These are phyloP conservation scores for Capsicum rhomboideum DNA, from an alignment of 257 asterid species.

Conservation along the genomic window DNA sequence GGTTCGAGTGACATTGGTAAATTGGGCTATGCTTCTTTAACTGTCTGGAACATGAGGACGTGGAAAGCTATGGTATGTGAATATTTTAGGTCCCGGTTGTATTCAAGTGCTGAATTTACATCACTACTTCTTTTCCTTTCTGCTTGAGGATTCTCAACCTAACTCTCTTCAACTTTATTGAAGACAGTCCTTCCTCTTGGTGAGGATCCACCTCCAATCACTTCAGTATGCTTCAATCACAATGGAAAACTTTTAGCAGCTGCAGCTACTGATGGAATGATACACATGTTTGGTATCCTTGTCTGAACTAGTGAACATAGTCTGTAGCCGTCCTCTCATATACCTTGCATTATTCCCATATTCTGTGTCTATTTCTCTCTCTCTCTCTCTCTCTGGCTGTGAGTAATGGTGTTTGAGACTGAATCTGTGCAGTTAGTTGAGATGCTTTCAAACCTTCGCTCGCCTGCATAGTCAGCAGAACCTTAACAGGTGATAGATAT, in stretches of 20 bases:
- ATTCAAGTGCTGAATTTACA: constrained; percentile 7
- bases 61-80: constrained; percentile 91
- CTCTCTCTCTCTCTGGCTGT: not conserved
- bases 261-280: constrained; percentile 95
- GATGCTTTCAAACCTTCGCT: not conserved
- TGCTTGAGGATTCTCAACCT: constrained; percentile 23
- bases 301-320: not conserved
- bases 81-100: constrained; percentile 12
- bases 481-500: constrained; percentile 67
- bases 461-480: not conserved
- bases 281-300: constrained; percentile 99
- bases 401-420: not conserved
- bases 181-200: constrained; percentile 99
- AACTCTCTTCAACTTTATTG: constrained; percentile 43
- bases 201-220: constrained; percentile 93
- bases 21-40: constrained; percentile 84
- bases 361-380: not conserved
- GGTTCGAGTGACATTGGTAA: constrained; percentile 43
- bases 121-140: constrained; percentile 6
- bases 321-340: not conserved
- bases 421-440: not conserved
- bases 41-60: constrained; percentile 98
- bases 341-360: not conserved
- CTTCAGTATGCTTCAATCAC: constrained; percentile 90
- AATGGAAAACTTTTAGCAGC: constrained; percentile 99